These are phyloP conservation scores for Xanthoceras sorbifolium DNA, from an alignment of 345 rosid species.

Conservation along the genomic window DNA sequence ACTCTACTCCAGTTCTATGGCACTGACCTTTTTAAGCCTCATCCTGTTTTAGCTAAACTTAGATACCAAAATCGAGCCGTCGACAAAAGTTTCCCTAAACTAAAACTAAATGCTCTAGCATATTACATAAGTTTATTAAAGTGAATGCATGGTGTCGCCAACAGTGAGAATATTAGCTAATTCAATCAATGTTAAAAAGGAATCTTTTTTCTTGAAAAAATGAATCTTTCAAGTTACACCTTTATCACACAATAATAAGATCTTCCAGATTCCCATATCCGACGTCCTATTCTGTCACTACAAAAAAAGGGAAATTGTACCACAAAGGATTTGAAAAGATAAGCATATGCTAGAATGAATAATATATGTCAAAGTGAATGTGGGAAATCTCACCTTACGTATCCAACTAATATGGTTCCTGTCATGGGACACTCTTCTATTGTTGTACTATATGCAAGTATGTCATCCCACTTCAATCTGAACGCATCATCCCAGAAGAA, in stretches of 20 bases:
- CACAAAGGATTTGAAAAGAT: slow-evolving; percentile 14
- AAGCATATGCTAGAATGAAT: slow-evolving; percentile 11
- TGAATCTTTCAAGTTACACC: slow-evolving; percentile 43
- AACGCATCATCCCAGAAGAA: slow-evolving; percentile 88
- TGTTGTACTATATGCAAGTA: slow-evolving; percentile 60
- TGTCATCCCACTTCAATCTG: slow-evolving; percentile 74
- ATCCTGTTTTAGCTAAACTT: neutral
- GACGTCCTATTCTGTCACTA: slow-evolving; percentile 81
- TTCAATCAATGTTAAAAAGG: neutral
- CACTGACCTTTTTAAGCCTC: neutral
- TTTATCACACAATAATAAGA: slow-evolving; percentile 77
- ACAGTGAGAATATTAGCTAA: neutral
- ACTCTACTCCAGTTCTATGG: neutral
- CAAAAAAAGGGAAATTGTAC: slow-evolving; percentile 82
- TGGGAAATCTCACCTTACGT: slow-evolving; percentile 50
- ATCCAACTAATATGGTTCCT: slow-evolving; percentile 89
- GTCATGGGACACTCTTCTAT: slow-evolving; percentile 56
- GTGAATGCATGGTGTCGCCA: neutral
- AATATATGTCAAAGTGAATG: neutral
- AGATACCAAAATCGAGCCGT: neutral
- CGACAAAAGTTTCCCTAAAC: too few species aligned
- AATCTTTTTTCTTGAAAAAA: too few species aligned
- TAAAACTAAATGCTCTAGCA: neutral
- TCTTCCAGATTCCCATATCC: slow-evolving; percentile 66
- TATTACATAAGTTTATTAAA: neutral